These are phyloP conservation scores for Dittrichia graveolens DNA, from an alignment of 129 eudicot genomes.

Conservation along the genomic window DNA sequence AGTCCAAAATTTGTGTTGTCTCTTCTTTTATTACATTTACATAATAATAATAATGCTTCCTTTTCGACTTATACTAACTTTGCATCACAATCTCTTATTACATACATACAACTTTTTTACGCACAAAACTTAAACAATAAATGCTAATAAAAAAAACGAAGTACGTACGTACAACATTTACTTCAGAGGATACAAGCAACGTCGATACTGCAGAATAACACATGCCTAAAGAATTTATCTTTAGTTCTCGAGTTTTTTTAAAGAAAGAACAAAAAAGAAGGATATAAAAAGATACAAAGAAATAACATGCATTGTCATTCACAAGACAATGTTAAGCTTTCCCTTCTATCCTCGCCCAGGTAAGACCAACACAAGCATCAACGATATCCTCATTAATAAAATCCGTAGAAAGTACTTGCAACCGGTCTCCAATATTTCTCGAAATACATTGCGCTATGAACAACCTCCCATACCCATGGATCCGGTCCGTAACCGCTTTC, in stretches of 20 bases:
- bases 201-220: not conserved
- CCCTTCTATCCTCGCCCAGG: constrained; percentile 79
- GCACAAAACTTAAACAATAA: constrained; percentile 10
- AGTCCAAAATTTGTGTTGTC: too few species aligned
- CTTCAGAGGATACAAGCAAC: not conserved
- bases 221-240: too few species aligned
- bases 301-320: too few species aligned
- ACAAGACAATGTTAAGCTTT: constrained; percentile 33
- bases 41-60: too few species aligned
- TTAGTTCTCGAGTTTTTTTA: not conserved
- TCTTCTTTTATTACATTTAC: too few species aligned
- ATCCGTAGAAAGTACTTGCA: constrained; percentile 78
- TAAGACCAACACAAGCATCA: constrained; percentile 88
- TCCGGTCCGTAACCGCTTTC: constrained; percentile 80
- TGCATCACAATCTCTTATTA: not conserved
- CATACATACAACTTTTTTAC: not conserved
- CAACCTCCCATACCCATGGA: constrained; percentile 68
- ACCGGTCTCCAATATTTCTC: constrained; percentile 52
- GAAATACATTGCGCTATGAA: constrained; percentile 70
- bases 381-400: constrained; percentile 78
- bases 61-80: too few species aligned
- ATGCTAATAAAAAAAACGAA: not conserved
- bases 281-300: too few species aligned
- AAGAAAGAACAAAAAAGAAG: too few species aligned
- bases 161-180: not conserved